These are phyloP conservation scores for Gloeostereum incarnatum DNA, from an alignment of 768 basidiomycete species.

Conservation along the genomic window DNA sequence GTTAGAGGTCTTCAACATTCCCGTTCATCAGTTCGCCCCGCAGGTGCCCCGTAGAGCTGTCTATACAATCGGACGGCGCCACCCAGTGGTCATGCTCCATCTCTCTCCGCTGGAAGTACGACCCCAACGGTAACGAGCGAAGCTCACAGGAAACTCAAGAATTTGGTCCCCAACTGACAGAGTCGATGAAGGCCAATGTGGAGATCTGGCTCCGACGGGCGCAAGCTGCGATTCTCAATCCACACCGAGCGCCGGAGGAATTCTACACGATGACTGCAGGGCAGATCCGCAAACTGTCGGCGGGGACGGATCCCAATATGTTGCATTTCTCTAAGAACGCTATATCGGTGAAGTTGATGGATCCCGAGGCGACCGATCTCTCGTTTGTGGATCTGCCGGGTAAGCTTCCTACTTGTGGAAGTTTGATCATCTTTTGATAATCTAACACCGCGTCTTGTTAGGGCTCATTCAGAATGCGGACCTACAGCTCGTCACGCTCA, in stretches of 20 bases:
- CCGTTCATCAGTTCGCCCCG: slow-evolving; percentile 1
- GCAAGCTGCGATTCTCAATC: slow-evolving; percentile 46
- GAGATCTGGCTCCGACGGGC: slow-evolving; percentile 48
- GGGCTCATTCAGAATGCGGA: slow-evolving; percentile 52
- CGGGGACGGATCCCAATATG: slow-evolving; percentile 6
- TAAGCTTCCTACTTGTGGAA: slow-evolving; percentile 13
- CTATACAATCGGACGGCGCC: slow-evolving; percentile 9
- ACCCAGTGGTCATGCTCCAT: slow-evolving; percentile 10
- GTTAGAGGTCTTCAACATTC: not conserved
- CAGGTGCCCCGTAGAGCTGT: slow-evolving; percentile 14
- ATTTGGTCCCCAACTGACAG: slow-evolving; percentile 34
- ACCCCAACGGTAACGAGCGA: slow-evolving; percentile 12
- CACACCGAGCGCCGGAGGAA: slow-evolving; percentile 16
- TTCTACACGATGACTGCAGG: slow-evolving; percentile 15
- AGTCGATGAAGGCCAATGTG: slow-evolving; percentile 26
- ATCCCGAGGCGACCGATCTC: slow-evolving; percentile 35
- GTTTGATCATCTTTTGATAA: slow-evolving; percentile 14
- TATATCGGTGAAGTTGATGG: slow-evolving; percentile 34
- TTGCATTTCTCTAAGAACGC: slow-evolving; percentile 39
- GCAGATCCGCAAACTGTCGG: slow-evolving; percentile 11
- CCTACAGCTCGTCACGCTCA: slow-evolving; percentile 27
- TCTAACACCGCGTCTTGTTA: slow-evolving; percentile 14
- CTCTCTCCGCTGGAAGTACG: slow-evolving; percentile 21
- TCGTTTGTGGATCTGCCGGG: slow-evolving; percentile 50
- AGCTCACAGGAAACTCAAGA: slow-evolving; percentile 7